Conservation (phyloP, 1,139 yeast species). For the Pneumocystis jirovecii region DNA sequence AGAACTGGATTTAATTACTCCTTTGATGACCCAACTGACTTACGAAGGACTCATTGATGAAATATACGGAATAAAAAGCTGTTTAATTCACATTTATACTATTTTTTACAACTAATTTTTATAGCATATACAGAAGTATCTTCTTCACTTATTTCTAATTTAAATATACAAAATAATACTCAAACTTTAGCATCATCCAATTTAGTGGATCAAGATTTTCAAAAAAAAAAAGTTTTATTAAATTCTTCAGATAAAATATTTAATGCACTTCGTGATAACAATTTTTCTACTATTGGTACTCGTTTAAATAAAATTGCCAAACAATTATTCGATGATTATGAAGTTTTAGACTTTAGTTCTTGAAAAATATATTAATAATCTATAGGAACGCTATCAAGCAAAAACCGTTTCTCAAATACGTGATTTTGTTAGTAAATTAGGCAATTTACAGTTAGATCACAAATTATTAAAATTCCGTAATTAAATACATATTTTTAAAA, state of each 20-base stretch:
- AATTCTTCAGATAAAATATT: conserved; percentile 30
- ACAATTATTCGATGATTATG: conserved; percentile 53
- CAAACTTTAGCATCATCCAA: conserved; percentile 8
- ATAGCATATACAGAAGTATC: conserved; percentile 5
- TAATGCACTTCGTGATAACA: conserved; percentile 43
- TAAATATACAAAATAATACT: background rate
- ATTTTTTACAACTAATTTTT: conserved; percentile 16
- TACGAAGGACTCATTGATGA: conserved; percentile 77
- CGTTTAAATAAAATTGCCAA: conserved; percentile 58
- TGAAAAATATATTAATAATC: background rate
- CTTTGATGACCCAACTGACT: conserved; percentile 59
- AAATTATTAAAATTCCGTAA: conserved; percentile 45
- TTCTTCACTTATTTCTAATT: background rate
- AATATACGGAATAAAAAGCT: conserved; percentile 36
- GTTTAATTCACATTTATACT: conserved; percentile 30
- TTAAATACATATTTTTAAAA: background rate
- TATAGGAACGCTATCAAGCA: conserved; percentile 35
- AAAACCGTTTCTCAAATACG: conserved; percentile 53
- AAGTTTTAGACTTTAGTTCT: conserved; percentile 21
- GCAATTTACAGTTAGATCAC: conserved; percentile 53
- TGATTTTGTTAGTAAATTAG: conserved; percentile 54
- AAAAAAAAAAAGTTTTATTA: conserved; percentile 24
- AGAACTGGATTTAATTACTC: conserved; percentile 54
- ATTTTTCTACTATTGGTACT: conserved; percentile 70
- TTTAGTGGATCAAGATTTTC: conserved; percentile 6